These are phyloP conservation scores for Fraxinus xanthoxyloides DNA, from an alignment of 305 asterid genomes.

Conservation along the genomic window DNA sequence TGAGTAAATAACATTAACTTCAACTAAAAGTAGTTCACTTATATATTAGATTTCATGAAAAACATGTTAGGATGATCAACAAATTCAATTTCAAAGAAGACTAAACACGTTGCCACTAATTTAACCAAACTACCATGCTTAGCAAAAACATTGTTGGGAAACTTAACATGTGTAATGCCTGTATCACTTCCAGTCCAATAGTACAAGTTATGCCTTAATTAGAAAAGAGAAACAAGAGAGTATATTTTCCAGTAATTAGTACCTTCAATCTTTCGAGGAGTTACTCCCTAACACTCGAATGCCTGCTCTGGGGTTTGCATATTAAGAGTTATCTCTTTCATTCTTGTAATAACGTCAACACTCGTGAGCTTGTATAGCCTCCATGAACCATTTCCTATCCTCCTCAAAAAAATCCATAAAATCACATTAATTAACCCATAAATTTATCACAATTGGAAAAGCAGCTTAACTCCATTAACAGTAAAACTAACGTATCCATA, in stretches of 20 bases:
- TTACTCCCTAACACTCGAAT: constrained; percentile 76
- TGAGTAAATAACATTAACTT: not conserved
- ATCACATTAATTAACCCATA: too few relatives aligned
- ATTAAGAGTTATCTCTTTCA: constrained; percentile 85
- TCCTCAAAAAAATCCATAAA: constrained; percentile 61
- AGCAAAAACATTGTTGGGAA: not conserved
- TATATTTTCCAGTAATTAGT: not conserved
- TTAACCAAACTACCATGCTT: constrained; percentile 7
- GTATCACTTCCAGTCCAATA: too few relatives aligned
- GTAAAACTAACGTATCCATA: not conserved
- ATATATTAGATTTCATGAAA: not conserved
- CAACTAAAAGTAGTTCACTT: not conserved
- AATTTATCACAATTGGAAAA: not conserved
- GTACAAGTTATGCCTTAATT: not conserved
- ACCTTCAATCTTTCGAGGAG: constrained; percentile 86
- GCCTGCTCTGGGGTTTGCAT: constrained; percentile 81
- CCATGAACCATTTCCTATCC: constrained; percentile 90
- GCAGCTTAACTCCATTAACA: not conserved
- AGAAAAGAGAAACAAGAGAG: not conserved
- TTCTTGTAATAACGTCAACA: constrained; percentile 67
- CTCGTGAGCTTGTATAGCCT: constrained; percentile 91
- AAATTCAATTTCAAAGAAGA: not conserved
- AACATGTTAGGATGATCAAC: not conserved
- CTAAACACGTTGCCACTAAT: constrained; percentile 3
- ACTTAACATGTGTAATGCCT: not conserved